phyloP scores from a whole-genome alignment of 345 rosid species.

The Populus euphratica region DNA sequence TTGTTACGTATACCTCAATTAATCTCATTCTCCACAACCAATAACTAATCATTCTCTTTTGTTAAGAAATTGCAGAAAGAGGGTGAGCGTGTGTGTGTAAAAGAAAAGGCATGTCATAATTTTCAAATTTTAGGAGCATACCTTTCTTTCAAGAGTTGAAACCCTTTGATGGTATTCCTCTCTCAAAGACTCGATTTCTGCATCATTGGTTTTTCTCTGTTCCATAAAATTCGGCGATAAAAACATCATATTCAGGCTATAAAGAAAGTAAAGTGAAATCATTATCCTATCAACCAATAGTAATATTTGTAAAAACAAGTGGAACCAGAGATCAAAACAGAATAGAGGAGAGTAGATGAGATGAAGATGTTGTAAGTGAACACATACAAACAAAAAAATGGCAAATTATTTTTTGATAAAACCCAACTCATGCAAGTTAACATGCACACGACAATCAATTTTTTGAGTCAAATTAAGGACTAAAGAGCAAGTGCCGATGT shows the following conservation, averaged over 20 bases:
- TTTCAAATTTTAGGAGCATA: slow-evolving; percentile 10
- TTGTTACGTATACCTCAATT: neutral
- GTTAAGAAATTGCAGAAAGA: neutral
- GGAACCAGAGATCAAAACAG: neutral
- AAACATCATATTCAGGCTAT: neutral
- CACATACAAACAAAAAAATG: too few species aligned
- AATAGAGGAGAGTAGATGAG: neutral
- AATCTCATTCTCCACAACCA: neutral
- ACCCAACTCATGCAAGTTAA: neutral
- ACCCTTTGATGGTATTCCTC: slow-evolving; percentile 99
- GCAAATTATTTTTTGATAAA: neutral
- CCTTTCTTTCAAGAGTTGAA: slow-evolving; percentile 95
- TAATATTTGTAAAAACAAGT: neutral
- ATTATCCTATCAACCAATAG: neutral
- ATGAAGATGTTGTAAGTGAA: neutral
- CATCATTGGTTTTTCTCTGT: slow-evolving; percentile 87
- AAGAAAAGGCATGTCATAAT: neutral
- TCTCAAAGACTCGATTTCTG: slow-evolving; percentile 90
- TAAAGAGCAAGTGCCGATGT: neutral
- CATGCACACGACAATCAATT: neutral
- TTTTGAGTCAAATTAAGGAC: neutral
- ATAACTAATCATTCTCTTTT: neutral
- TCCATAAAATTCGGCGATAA: slow-evolving; percentile 23
- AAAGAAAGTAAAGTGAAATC: neutral
- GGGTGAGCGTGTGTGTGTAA: too few species aligned